These are phyloP conservation scores for Microstegium vimineum DNA, from an alignment of 176 grass and related monocot genomes.

Conservation along the genomic window DNA sequence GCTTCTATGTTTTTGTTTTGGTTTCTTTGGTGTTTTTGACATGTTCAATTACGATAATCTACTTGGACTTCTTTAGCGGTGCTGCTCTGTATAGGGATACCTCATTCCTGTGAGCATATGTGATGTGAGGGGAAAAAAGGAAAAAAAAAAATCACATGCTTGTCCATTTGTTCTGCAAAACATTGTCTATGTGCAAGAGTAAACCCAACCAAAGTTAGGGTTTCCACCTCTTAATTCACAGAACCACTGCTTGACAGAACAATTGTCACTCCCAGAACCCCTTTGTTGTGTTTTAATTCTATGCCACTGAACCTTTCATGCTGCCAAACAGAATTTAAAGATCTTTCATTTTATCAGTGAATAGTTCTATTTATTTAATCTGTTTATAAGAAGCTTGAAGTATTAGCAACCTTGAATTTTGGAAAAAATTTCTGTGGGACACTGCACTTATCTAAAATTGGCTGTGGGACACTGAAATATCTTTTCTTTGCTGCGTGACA, in stretches of 20 bases:
- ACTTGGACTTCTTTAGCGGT: background rate
- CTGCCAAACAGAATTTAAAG: background rate
- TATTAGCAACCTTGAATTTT: background rate
- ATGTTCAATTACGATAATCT: constrained; percentile 4
- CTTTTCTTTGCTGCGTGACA: too few species aligned
- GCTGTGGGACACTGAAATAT: too few species aligned
- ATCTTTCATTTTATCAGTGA: background rate
- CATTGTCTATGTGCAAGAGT: background rate
- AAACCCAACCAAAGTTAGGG: background rate
- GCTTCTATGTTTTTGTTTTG: background rate
- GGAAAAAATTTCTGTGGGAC: too few species aligned
- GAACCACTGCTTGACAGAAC: background rate
- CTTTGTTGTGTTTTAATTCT: background rate
- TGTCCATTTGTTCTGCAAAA: background rate
- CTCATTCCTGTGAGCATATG: background rate
- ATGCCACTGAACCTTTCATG: background rate
- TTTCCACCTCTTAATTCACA: background rate
- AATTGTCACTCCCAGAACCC: background rate
- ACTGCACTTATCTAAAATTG: too few species aligned
- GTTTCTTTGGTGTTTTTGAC: background rate
- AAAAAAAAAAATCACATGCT: background rate
- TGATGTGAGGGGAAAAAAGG: background rate
- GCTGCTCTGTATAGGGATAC: background rate
- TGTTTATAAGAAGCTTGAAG: background rate
- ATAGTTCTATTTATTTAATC: background rate